Evolutionary conservation across 2,329 filamentous ascomycete genomes (phyloP).

Genomic region (Penicillium sp.): DNA sequence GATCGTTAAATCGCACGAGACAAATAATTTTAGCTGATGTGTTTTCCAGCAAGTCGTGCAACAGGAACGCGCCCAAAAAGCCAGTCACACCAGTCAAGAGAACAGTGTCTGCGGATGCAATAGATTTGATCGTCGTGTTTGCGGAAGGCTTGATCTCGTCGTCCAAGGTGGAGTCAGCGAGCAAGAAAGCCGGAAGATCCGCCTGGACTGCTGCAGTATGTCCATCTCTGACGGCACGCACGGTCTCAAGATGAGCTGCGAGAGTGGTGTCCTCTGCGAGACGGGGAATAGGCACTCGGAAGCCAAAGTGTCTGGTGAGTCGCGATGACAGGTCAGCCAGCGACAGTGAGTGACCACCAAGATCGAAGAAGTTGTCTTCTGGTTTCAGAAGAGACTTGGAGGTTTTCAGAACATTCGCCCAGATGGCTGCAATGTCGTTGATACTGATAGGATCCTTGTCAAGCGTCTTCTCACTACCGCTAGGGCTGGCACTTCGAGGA

Average conservation of each 20-base stretch:
- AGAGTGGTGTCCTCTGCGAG: conserved; percentile 74
- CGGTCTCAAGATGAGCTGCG: conserved; percentile 71
- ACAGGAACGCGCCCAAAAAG: conserved; percentile 75
- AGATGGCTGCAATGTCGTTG: conserved; percentile 70
- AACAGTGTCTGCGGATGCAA: conserved; percentile 70
- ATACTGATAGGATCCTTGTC: conserved; percentile 68
- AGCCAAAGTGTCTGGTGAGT: conserved; percentile 71
- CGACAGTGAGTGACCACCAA: conserved; percentile 77
- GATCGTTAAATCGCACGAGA: conserved; percentile 73
- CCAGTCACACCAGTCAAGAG: conserved; percentile 77
- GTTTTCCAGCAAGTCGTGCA: conserved; percentile 68
- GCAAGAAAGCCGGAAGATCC: conserved; percentile 71
- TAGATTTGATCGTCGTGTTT: conserved; percentile 58
- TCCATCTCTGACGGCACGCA: conserved; percentile 72
- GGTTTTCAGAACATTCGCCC: conserved; percentile 72
- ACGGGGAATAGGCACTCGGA: conserved; percentile 71
- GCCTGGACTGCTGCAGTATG: conserved; percentile 76
- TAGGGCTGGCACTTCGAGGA: conserved; percentile 58
- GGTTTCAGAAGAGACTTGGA: conserved; percentile 64
- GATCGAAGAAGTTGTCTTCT: conserved; percentile 78
- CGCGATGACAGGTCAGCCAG: conserved; percentile 77
- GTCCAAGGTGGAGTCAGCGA: conserved; percentile 68
- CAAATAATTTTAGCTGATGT: conserved; percentile 73
- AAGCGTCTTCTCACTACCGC: conserved; percentile 49
- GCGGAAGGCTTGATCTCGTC: conserved; percentile 67